These are phyloP conservation scores for Cicer judaicum DNA, from an alignment of 306 rosid genomes.

Conservation along the genomic window DNA sequence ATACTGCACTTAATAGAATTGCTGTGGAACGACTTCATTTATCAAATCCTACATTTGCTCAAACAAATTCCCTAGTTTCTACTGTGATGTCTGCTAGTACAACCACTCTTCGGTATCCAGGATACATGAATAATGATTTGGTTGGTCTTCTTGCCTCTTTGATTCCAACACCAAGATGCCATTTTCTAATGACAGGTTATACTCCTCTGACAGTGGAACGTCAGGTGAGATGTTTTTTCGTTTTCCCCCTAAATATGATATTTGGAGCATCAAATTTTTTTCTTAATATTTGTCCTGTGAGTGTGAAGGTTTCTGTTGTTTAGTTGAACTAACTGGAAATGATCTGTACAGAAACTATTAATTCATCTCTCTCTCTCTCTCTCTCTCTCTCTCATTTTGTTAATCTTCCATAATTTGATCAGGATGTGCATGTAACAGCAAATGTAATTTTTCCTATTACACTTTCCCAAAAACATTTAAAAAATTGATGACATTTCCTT, in stretches of 20 bases:
- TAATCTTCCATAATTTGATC: neutral
- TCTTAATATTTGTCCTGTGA: conserved; percentile 10
- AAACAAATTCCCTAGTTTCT: conserved; percentile 95
- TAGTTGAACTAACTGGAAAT: conserved; percentile 39
- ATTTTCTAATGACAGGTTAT: conserved; percentile 99
- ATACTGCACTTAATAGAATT: conserved; percentile 94
- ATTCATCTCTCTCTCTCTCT: neutral
- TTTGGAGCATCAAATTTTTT: conserved; percentile 20
- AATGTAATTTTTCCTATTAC: conserved; percentile 28
- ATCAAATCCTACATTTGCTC: conserved; percentile 95
- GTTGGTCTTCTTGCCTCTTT: conserved; percentile 98
- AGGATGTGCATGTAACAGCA: neutral
- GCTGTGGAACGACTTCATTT: conserved; percentile 99
- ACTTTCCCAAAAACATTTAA: conserved; percentile 24
- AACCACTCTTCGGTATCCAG: conserved; percentile 96
- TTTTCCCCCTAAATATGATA: neutral
- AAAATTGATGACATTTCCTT: conserved; percentile 43
- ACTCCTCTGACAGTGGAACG: conserved; percentile 98
- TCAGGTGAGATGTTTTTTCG: conserved; percentile 62
- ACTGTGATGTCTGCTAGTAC: conserved; percentile 99
- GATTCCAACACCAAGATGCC: conserved; percentile 98
- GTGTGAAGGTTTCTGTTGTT: conserved; percentile 26
- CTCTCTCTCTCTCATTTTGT: neutral
- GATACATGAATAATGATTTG: conserved; percentile 99
- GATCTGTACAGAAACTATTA: conserved; percentile 1